Conservation (phyloP, 2,329 filamentous ascomycete genomes). For the Penicillium crustosum region DNA sequence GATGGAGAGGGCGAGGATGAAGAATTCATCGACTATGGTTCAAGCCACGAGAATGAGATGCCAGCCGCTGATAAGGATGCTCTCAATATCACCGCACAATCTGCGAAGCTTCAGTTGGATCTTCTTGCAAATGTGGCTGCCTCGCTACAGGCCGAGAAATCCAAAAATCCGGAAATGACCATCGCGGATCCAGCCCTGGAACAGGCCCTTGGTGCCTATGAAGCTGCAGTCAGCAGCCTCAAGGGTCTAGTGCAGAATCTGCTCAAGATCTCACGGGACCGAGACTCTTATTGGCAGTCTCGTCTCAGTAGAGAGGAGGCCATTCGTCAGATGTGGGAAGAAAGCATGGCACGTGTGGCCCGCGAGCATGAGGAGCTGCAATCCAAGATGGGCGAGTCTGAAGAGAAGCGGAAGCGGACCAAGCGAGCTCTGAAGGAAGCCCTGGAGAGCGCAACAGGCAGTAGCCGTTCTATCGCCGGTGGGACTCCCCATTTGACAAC, state of each 20-base stretch:
- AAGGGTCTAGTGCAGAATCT: constrained; percentile 82
- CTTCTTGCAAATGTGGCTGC: constrained; percentile 80
- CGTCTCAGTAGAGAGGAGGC: constrained; percentile 87
- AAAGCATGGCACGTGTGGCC: constrained; percentile 97
- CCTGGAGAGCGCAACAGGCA: constrained; percentile 58
- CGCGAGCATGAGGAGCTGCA: constrained; percentile 91
- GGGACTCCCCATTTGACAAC: constrained; percentile 27
- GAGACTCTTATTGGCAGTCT: constrained; percentile 96
- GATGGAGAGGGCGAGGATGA: constrained; percentile 69
- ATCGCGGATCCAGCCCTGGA: constrained; percentile 75
- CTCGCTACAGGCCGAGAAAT: constrained; percentile 72
- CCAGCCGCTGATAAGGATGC: constrained; percentile 81
- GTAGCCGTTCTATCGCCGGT: constrained; percentile 39
- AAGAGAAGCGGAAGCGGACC: constrained; percentile 83
- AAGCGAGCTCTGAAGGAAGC: constrained; percentile 88
- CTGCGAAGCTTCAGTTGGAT: constrained; percentile 87
- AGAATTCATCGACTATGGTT: constrained; percentile 77
- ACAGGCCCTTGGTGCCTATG: constrained; percentile 81
- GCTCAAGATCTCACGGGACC: constrained; percentile 86
- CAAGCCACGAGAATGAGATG: constrained; percentile 71
- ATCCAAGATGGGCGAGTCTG: constrained; percentile 80
- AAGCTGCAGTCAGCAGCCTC: constrained; percentile 83
- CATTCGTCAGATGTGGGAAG: constrained; percentile 95
- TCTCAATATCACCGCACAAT: constrained; percentile 95
- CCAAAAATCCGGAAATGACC: constrained; percentile 66